Evolutionary conservation across 768 basidiomycete species (phyloP), one percentile per base, ranked within the genome.

Genomic region (Trametes cingulata): DNA sequence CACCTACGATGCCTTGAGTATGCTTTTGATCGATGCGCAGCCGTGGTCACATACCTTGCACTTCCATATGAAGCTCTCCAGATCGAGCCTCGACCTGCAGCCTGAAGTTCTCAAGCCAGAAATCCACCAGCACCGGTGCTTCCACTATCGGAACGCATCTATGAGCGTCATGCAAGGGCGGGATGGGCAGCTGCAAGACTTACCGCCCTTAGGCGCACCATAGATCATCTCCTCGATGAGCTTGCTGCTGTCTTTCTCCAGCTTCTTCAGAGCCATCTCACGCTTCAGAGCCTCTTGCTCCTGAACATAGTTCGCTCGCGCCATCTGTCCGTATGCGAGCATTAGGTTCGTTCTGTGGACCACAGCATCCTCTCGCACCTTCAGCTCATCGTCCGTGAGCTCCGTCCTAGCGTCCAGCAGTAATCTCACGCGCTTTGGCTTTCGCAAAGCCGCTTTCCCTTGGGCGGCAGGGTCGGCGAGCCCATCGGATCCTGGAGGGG

Each of bases 301-400:
- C 67, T 86, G 76, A 15, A 90, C 67, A 68, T 94, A 93, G 61
- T 85, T 78, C 36, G 82, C 76, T 27, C 91, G 81, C 24, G 88
- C 84, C 58, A 77, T 72, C 87, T 90, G 51, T 49, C 14, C 40
- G 48, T 1, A 35, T 19, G 43, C 37, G 36, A 17, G 57, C 51
- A 52, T 55, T 37, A 43, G 2, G 40, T 8, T 12, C 33, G 7
- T 47, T 4, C 0, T 19, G 15, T 13, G 9, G 7, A 35, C 29
- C 0, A 24, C 8, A 25, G 20, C 49, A 46, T 43, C 17, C 25
- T 25, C 7, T 25, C 70, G 61, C 57, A 85, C 92, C 77, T 87
- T 88, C 43, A 94, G 76, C 73, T 94, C 90, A 3, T 90, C 87
- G 59, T 93, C 90, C 5, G 91, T 90, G 37, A 94, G 74, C 69